These are phyloP conservation scores for Wickerhamomyces chaumierensis DNA, from an alignment of 805 yeast genomes.

Conservation along the genomic window DNA sequence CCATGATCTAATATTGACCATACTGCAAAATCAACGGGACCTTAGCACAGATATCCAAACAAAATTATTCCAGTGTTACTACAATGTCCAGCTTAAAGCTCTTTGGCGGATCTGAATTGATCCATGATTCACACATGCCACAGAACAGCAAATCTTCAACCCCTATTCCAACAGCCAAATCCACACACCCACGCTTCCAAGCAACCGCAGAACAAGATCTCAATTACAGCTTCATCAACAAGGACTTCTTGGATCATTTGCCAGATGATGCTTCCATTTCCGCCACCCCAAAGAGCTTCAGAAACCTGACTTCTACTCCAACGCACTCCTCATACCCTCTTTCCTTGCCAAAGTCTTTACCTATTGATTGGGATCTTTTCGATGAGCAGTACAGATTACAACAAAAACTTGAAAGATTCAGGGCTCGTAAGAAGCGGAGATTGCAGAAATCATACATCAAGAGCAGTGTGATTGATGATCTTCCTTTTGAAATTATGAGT, in stretches of 20 bases:
- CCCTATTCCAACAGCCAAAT: not conserved
- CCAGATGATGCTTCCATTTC: not conserved
- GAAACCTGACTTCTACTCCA: slow-evolving; percentile 19
- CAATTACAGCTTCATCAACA: slow-evolving; percentile 15
- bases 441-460: slow-evolving; percentile 4
- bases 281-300: slow-evolving; percentile 6
- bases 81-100: not conserved
- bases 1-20: too few species aligned
- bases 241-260: slow-evolving; percentile 13
- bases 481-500: slow-evolving; percentile 19
- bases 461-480: slow-evolving; percentile 15
- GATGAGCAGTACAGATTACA: slow-evolving; percentile 17
- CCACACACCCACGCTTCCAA: not conserved
- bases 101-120: not conserved
- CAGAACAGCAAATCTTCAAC: not conserved
- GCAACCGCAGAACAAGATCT: slow-evolving; percentile 1
- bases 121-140: not conserved
- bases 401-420: slow-evolving; percentile 9
- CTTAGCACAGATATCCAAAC: too few species aligned
- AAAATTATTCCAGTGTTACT: too few species aligned
- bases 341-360: slow-evolving; percentile 18
- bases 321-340: slow-evolving; percentile 10
- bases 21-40: too few species aligned
- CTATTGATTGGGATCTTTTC: slow-evolving; percentile 20
- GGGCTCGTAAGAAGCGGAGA: slow-evolving; percentile 1